phyloP scores from a whole-genome alignment of 2,329 filamentous ascomycete genomes.

The Diplodia mutila region DNA sequence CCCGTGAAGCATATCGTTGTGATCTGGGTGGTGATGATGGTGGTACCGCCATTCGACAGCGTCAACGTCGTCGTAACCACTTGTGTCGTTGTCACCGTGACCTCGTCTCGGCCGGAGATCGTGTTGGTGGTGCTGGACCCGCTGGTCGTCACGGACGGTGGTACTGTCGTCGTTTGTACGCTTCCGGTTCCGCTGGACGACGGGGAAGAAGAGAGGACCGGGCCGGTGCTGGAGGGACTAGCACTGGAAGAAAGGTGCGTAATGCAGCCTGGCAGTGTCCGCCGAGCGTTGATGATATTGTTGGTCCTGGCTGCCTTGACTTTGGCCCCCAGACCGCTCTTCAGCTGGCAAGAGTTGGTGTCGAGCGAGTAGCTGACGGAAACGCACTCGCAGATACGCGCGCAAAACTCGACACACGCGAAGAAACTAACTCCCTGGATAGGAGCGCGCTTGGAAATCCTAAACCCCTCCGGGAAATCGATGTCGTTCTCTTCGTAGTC shows the following conservation, averaged over 20 bases:
- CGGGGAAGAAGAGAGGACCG: background rate
- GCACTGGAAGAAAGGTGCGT: background rate
- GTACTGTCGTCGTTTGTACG: background rate
- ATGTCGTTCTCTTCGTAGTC: conserved; percentile 5
- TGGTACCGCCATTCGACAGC: background rate
- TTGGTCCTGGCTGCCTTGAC: background rate
- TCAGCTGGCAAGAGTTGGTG: background rate
- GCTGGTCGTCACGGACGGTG: background rate
- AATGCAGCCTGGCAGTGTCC: background rate
- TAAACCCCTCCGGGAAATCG: background rate
- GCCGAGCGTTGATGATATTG: conserved; percentile 3
- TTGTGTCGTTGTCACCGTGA: conserved; percentile 15
- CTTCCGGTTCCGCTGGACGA: background rate
- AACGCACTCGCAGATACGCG: conserved; percentile 1
- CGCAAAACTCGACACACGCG: conserved; percentile 12
- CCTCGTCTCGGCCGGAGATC: background rate
- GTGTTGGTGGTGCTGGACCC: background rate
- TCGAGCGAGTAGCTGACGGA: background rate
- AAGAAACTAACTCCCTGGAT: background rate
- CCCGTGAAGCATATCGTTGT: conserved; percentile 16
- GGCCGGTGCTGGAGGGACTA: too few relatives aligned
- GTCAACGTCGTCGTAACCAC: background rate
- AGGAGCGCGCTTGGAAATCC: background rate
- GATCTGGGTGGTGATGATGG: conserved; percentile 3
- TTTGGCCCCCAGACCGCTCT: background rate